Evolutionary conservation across 2,329 filamentous ascomycete genomes (phyloP).

Genomic region (Tricladium varicosporioides): DNA sequence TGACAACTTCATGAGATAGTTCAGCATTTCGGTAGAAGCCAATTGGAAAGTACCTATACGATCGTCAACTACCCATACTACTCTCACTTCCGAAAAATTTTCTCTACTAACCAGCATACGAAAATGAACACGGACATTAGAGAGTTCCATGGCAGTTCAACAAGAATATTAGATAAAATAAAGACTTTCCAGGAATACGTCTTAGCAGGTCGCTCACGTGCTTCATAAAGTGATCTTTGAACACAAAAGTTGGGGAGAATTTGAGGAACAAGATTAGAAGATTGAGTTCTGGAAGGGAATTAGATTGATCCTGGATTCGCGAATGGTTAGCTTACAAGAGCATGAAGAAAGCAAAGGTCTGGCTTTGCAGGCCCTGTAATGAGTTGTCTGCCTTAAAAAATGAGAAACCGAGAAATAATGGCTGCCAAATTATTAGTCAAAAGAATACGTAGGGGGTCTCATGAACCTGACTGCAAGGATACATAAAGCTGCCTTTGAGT

Average conservation of each 20-base stretch:
- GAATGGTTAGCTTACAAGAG: conserved; percentile 45
- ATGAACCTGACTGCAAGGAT: conserved; percentile 26
- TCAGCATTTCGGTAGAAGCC: conserved; percentile 67
- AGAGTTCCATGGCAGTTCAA: conserved; percentile 80
- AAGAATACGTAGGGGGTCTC: conserved; percentile 35
- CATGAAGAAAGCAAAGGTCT: conserved; percentile 76
- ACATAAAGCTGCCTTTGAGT: conserved; percentile 58
- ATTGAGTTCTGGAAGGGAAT: conserved; percentile 47
- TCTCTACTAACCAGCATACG: conserved; percentile 55
- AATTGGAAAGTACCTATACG: conserved; percentile 69
- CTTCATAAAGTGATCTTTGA: conserved; percentile 56
- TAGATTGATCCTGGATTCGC: background rate
- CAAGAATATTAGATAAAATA: conserved; percentile 72
- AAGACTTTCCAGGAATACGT: conserved; percentile 73
- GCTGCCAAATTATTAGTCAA: conserved; percentile 29
- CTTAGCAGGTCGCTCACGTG: conserved; percentile 71
- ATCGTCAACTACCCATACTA: too few species aligned
- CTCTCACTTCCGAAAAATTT: too few species aligned
- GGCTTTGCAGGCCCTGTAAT: conserved; percentile 64
- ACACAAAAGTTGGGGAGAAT: conserved; percentile 69
- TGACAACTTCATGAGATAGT: conserved; percentile 55
- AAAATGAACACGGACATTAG: conserved; percentile 74
- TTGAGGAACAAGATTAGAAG: conserved; percentile 69
- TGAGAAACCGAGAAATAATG: conserved; percentile 67
- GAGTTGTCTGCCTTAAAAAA: conserved; percentile 62